Conservation (phyloP, 345 rosid species). For the Camelina neglecta region DNA sequence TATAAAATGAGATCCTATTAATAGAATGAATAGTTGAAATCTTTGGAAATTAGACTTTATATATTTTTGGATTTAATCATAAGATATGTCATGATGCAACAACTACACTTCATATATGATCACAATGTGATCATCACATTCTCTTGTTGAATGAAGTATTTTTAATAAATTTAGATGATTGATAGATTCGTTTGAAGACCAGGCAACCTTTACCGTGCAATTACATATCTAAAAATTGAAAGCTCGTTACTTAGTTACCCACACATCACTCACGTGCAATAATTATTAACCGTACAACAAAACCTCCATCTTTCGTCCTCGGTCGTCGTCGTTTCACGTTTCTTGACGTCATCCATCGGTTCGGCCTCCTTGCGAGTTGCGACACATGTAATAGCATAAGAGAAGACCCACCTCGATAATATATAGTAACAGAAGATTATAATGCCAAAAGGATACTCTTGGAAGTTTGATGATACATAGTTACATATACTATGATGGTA, state of each 20-base stretch:
- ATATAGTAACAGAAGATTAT: background rate
- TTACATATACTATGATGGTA: too few relatives aligned
- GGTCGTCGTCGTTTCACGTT: background rate
- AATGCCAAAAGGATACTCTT: background rate
- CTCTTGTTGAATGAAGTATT: constrained; percentile 17
- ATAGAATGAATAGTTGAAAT: background rate
- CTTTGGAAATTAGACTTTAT: background rate
- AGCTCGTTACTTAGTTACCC: background rate
- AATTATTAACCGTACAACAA: background rate
- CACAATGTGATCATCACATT: background rate
- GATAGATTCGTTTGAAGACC: background rate
- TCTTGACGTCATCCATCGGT: background rate
- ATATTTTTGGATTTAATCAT: background rate
- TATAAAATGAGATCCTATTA: constrained; percentile 5
- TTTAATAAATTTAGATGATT: background rate
- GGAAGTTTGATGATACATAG: background rate
- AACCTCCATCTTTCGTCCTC: constrained; percentile 26
- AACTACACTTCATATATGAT: background rate
- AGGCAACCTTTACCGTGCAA: background rate
- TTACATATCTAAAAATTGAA: background rate
- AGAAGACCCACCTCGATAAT: background rate
- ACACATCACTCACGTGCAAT: background rate
- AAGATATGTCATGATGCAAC: constrained; percentile 13
- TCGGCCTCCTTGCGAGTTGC: background rate
- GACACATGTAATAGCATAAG: constrained; percentile 12